Conservation (phyloP, 2,329 filamentous ascomycete genomes). For the Gnomoniopsis smithogilvyi region DNA sequence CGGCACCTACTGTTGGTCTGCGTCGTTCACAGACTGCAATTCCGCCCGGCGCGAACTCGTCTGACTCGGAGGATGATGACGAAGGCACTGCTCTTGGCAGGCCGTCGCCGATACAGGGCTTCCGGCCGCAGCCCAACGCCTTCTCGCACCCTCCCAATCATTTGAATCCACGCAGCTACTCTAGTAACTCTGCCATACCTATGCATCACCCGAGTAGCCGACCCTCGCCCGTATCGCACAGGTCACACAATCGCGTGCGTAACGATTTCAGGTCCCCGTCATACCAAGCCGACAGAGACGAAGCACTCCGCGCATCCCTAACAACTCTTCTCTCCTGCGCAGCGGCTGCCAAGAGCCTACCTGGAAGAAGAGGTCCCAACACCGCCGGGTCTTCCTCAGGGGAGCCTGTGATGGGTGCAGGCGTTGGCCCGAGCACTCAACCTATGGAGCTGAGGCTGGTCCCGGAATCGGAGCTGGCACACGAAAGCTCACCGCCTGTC, state of each 20-base stretch:
- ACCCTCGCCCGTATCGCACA: constrained; percentile 38
- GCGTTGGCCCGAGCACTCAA: constrained; percentile 45
- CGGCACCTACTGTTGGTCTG: constrained; percentile 17
- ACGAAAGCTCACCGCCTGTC: constrained; percentile 24
- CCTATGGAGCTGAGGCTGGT: constrained; percentile 59
- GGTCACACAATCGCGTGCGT: constrained; percentile 44
- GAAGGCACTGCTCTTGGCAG: constrained; percentile 77
- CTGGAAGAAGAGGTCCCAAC: constrained; percentile 55
- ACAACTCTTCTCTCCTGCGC: constrained; percentile 94
- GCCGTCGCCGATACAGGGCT: constrained; percentile 51
- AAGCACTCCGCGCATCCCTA: constrained; percentile 86
- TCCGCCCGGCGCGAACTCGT: constrained; percentile 32
- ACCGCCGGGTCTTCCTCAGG: constrained; percentile 30
- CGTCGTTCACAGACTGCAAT: constrained; percentile 33
- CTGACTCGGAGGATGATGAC: constrained; percentile 59
- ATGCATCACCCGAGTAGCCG: constrained; percentile 37
- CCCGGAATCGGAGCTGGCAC: constrained; percentile 57
- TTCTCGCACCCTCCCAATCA: constrained; percentile 77
- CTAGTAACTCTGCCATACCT: constrained; percentile 42
- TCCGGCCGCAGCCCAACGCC: constrained; percentile 86
- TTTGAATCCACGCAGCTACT: constrained; percentile 45
- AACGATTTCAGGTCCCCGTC: constrained; percentile 69
- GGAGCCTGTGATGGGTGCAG: constrained; percentile 30
- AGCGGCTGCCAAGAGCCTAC: constrained; percentile 78
- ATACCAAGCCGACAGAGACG: constrained; percentile 86